Conservation (phyloP, 1,139 yeast genomes). For the Geotrichum candidum region DNA sequence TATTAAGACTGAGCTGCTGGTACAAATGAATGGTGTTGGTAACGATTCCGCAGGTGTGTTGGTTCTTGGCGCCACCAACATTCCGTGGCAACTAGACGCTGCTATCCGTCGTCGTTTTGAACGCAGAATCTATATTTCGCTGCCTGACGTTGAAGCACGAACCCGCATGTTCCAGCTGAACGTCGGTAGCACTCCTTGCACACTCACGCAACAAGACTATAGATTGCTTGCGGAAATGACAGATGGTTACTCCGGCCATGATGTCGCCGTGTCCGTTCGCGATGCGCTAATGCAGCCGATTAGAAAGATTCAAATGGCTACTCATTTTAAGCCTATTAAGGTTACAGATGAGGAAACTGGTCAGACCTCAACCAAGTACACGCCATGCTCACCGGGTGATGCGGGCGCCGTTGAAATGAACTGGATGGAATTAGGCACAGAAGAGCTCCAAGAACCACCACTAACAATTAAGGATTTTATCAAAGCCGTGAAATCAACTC, state of each 20-base stretch:
- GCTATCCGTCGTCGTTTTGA: conserved; percentile 97
- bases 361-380: conserved; percentile 45
- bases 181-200: conserved; percentile 86
- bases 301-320: conserved; percentile 90
- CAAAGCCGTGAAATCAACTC: conserved; percentile 81
- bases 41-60: conserved; percentile 89
- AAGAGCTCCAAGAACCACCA: conserved; percentile 84
- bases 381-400: conserved; percentile 98
- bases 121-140: conserved; percentile 85
- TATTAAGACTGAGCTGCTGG: conserved; percentile 90
- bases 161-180: conserved; percentile 90
- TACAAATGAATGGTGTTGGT: conserved; percentile 99
- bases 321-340: conserved; percentile 65
- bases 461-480: conserved; percentile 87
- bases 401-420: conserved; percentile 77
- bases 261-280: conserved; percentile 90
- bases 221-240: conserved; percentile 85
- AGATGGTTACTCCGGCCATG: conserved; percentile 96
- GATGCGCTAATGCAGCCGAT: conserved; percentile 98
- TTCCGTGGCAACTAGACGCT: conserved; percentile 98
- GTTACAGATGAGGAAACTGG: conserved; percentile 32
- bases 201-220: conserved; percentile 65
- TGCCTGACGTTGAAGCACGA: conserved; percentile 90
- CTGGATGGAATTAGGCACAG: conserved; percentile 89
- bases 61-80: conserved; percentile 95